Base-by-base conservation (phyloP, 352 stramenopile species). In the Blastocystis sp. region DNA sequence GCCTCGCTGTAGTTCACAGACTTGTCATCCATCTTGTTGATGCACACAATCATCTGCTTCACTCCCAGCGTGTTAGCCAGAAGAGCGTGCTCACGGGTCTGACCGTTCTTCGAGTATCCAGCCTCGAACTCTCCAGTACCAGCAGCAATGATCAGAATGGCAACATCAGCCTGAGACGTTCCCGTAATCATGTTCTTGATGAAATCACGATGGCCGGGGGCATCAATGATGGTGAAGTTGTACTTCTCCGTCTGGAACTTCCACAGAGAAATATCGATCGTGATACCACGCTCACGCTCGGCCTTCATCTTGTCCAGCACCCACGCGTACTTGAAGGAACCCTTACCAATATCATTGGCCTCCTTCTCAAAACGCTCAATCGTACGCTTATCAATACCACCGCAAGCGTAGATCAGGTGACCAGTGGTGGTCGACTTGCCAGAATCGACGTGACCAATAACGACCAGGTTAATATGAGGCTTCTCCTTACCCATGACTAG, bases 141-240 rank as follows among this genome's bases (percentile, higher is more conserved):
- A 16, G 94, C 94, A 87, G 96, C 91, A 36, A 98, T 91, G 34
- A 98, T 92, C 9, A 99, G 89, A 86, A 98, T 90, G 51, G 95
- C 95, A 76, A 94, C 93, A 91, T 99, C 95, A n/a, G 95, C 95
- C 90, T 98, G 95, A 86, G 93, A 96, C 16, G 94, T 97, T 69
- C 95, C 95, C 48, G 94, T 98, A 88, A 98, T 98, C 95, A 98
- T 98, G 90, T 98, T 99, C 93, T 98, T 98, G 90, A 98, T 98
- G 90, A 97, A 98, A 89, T 98, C 94, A 89, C 93, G 91, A 90
- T 98, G 94, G 42, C 95, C 96, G 51, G 96, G 96, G 53, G 94
- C 92, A 92, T 99, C 95, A 89, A 98, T 97, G 75, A 98, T 91
- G 69, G 95, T 98, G 89, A 97, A 98, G 89, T 94, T 89, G 91